These are phyloP conservation scores for Mortierella sp. DNA, from an alignment of 371 early-diverging fungal genomes.

Conservation along the genomic window DNA sequence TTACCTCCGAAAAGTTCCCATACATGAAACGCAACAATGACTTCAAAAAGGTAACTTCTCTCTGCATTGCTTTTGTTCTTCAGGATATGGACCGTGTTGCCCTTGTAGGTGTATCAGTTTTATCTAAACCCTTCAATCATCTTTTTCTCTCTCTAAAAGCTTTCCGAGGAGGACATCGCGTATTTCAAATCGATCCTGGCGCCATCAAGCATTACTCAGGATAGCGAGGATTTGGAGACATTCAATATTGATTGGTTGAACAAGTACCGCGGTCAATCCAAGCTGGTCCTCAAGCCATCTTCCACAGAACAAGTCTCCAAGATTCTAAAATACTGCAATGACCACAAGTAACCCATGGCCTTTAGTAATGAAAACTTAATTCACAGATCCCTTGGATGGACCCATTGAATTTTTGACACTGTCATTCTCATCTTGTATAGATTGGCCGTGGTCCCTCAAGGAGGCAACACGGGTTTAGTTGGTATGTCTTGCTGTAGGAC, in stretches of 20 bases:
- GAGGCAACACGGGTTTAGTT: conserved; percentile 96
- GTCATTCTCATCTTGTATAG: conserved; percentile 30
- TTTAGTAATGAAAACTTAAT: neutral
- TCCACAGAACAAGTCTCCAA: conserved; percentile 89
- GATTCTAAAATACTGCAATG: conserved; percentile 92
- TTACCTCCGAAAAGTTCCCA: conserved; percentile 37
- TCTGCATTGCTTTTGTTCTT: neutral
- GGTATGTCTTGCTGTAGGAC: conserved; percentile 29
- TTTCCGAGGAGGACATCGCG: conserved; percentile 70
- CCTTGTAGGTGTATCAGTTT: neutral
- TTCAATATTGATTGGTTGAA: conserved; percentile 95
- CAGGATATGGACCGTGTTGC: neutral
- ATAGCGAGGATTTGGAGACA: conserved; percentile 68
- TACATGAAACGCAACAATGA: conserved; percentile 61
- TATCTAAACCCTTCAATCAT: neutral
- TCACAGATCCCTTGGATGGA: neutral
- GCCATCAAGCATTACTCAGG: conserved; percentile 60
- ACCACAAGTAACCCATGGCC: conserved; percentile 64
- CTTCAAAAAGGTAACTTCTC: conserved; percentile 66
- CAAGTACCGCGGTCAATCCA: conserved; percentile 91
- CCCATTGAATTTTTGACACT: neutral
- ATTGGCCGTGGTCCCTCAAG: conserved; percentile 96
- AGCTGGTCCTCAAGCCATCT: conserved; percentile 88
- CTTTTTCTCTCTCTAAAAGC: conserved; percentile 24
- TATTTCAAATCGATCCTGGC: conserved; percentile 74